Evolutionary conservation across 129 eudicot genomes (phyloP), one percentile per base, ranked within the genome.

Genomic region (Deinandra increscens): DNA sequence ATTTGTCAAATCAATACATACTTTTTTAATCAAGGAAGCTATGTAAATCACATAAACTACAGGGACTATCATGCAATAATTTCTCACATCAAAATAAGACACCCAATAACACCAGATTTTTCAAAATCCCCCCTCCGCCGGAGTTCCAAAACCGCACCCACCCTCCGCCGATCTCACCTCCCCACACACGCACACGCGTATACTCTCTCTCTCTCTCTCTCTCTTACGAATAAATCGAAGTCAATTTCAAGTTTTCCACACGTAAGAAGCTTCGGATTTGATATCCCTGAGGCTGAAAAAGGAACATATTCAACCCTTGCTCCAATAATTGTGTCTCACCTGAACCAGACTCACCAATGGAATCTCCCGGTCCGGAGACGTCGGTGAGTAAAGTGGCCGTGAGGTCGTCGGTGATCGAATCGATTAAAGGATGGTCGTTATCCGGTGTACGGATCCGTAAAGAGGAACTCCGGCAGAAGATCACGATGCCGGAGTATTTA

Each of bases 391-490:
- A 82, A 77, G 77, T 65, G 39, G 80, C 80, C 54, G 76, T 77
- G 3, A 60, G 93, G 61, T 81, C 97, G 22, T 94, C 97, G 41
- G 69, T 94, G 70, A 76, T 94, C 3, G 97, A 87, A 48, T 94
- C 97, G 37, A 15, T 94, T 5, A 86, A 78, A 43, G 93, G 87
- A 0, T 76, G 75, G 71, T 89, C 93, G 14, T 63, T 93, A 7
- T 75, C 85, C 1, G 97, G 96, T 7, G 61, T 75, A 11, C 69
- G 84, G 66, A 78, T 94, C 70, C 50, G 45, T 33, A 89, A 80
- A 70, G 86, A 85, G 78, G 91, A 89, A 4, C 67, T 94, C 2
- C 68, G 68, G 48, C 60, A 42, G 69, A 83, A 72, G 70, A 76
- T 94, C 4, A 85, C 84, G 22, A 74, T 87, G 68, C 99, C 99